Evolutionary conservation across 805 yeast genomes (phyloP), one percentile per base, ranked within the genome.

Genomic region (Vanderwaltozyma tropicalis): DNA sequence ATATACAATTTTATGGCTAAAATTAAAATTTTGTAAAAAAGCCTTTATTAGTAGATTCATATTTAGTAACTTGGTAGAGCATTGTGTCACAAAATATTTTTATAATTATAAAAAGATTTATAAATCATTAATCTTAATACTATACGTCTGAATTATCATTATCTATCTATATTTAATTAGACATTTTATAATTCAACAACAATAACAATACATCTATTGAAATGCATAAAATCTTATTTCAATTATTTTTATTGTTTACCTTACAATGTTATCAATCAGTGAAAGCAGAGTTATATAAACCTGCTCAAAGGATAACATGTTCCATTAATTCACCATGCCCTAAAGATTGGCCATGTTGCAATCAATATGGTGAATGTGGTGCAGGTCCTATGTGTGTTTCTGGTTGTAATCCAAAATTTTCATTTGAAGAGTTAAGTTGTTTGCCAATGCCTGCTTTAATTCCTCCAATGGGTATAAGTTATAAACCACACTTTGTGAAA

Each of bases 341-440:
- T 1, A 71, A 74, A 48, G 70, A 68, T 32, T 55, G 63, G 38
- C 96, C 96, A 32, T 88, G 97, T 59, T 88, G 97, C 57, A 77
- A 86, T n/a, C 81, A 77, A 42, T 81, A 76, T 49, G 96, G 96
- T 27, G 68, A 66, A 20, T 85, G 94, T 64, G 94, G 94, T 36
- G 68, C 76, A 20, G 94, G 94, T 2, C 66, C 75, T 9, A 38
- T 57, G 3, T 88, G 96, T 66, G 68, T 87, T 30, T 92, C 88
- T 37, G 92, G 95, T 19, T 88, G 97, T 63, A 86, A 88, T 62
- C 82, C 92, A 19, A 67, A 78, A 47, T 76, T 49, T 53, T 83
- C 94, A 4, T 76, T 60, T 64, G 68, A 72, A 46, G 60, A 73
- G 37, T 60, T 72, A 5, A 76, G 94, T 5, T 88, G 97, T 61